Base-by-base conservation (phyloP, 2,329 filamentous ascomycete genomes). In the Claviceps capensis region DNA sequence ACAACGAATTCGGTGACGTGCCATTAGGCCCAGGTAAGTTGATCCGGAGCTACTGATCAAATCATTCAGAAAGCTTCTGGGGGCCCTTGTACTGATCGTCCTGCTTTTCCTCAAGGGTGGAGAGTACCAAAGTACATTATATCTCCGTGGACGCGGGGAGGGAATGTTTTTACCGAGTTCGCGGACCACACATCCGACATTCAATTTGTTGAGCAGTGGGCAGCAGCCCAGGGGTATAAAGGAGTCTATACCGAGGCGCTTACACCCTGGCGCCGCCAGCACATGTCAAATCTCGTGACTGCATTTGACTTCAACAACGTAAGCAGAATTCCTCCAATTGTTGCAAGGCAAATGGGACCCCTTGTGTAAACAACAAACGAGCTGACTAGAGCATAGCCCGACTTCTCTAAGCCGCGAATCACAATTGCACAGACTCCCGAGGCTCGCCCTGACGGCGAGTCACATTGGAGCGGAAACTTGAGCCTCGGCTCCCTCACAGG, bases 131-230 rank as follows among this genome's bases (percentile, higher is more conserved):
- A 77, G 55, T 73, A 73, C 55, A 75, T 78, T 59, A 66, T 78
- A 49, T 77, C 75, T 1, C 75, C 75, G 0, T 78, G 72, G 69
- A 77, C 74, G 1, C 71, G 74, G 7, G 74, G 75, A 26, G 71
- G 70, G 14, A 67, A 75, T 26, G 73, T 78, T 3, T 77, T 77
- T 55, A 75, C 72, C 6, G 75, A 78, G 61, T 70, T 71, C 26
- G 69, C 70, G 5, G 75, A 78, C 55, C 75, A 78, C 60, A 75
- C 69, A 50, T 77, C 74, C 0, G 74, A 77, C 52, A 75, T 77
- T 36, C 62, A 75, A 53, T 77, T 78, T 56, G 56, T 78, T 4
- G 75, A 77, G 59, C 58, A 71, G 53, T 75, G 72, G 72, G 55
- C 57, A 4, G 48, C 54, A 5, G 63, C 59, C 7, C 60, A 61